Evolutionary conservation across 1,284 basidiomycete genomes (phyloP).

Genomic region (Cutaneotrichosporon dermatis): DNA sequence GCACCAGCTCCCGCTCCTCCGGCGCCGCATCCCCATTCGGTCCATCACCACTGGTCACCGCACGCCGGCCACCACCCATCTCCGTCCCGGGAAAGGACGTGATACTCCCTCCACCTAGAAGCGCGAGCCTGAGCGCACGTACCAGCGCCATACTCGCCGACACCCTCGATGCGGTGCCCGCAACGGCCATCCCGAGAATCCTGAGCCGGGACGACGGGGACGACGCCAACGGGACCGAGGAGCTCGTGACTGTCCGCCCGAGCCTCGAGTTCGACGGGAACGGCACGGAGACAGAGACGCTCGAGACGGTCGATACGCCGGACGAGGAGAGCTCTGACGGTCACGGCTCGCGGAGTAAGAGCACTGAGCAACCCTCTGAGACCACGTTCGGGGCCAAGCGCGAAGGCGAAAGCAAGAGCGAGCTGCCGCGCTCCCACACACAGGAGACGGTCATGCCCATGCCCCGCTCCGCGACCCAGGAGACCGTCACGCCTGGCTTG

Average conservation of each 20-base stretch:
- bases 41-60: background rate
- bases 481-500: background rate
- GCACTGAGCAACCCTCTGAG: no score
- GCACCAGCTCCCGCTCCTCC: no score
- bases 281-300: background rate
- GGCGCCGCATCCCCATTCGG: background rate
- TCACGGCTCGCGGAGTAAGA: no score
- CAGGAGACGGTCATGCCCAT: conserved; percentile 1
- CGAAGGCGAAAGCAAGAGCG: no score
- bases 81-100: background rate
- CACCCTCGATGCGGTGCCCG: background rate
- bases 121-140: background rate
- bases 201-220: background rate
- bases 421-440: background rate
- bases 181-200: background rate
- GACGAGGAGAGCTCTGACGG: background rate
- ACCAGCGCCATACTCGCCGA: background rate
- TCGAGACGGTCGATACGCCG: background rate
- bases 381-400: no score
- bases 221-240: background rate
- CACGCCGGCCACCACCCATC: conserved; percentile 1
- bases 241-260: background rate
- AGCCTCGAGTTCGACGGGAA: background rate
- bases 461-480: background rate
- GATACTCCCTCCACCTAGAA: conserved; percentile 1